A percentile compares a stretch with the other conserved stretches of the same genome.
These are phyloP conservation scores for Nymphaea colorata DNA, from an alignment of 164 flowering plant genomes.

Conservation along the genomic window DNA sequence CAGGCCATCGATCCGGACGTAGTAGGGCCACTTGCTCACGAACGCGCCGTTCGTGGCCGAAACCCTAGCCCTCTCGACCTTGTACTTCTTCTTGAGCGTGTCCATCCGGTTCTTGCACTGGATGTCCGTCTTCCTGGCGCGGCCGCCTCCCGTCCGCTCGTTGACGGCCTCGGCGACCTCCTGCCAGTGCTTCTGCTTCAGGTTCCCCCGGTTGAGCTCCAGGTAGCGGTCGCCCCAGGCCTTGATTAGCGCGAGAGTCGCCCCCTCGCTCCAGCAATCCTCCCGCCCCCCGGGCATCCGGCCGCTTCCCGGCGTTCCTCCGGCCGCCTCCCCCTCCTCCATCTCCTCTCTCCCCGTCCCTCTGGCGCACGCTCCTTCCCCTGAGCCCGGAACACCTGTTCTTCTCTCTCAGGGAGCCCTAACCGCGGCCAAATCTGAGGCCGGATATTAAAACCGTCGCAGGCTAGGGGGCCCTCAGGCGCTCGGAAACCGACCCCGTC, in stretches of 20 bases:
- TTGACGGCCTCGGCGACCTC: slow-evolving; percentile 85
- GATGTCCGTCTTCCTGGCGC: slow-evolving; percentile 63
- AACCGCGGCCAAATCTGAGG: neutral
- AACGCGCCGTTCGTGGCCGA: slow-evolving; percentile 27
- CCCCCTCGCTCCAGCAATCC: slow-evolving; percentile 91
- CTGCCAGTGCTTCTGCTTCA: slow-evolving; percentile 90
- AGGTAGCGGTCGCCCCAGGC: slow-evolving; percentile 80
- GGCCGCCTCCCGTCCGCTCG: slow-evolving; percentile 41
- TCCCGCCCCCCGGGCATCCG: slow-evolving; percentile 34
- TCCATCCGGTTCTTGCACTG: slow-evolving; percentile 98
- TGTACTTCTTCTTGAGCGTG: slow-evolving; percentile 88
- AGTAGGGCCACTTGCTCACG: slow-evolving; percentile 20
- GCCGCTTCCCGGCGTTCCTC: slow-evolving; percentile 20
- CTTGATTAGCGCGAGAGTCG: slow-evolving; percentile 58
- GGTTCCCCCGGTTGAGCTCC: slow-evolving; percentile 72
- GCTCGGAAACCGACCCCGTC: neutral
- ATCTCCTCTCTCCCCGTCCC: neutral
- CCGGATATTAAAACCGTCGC: neutral
- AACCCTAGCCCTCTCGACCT: slow-evolving; percentile 60
- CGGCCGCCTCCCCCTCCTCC: slow-evolving; percentile 17
- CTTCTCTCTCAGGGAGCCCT: neutral
- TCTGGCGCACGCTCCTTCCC: too few species aligned
- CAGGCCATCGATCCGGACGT: slow-evolving; percentile 13
- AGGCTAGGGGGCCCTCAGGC: neutral
- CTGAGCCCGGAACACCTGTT: too few species aligned